A percentile compares a stretch with the other conserved stretches of the same genome.
Evolutionary conservation across 2,329 filamentous ascomycete genomes (phyloP).

Genomic region (Penicillium sp.): DNA sequence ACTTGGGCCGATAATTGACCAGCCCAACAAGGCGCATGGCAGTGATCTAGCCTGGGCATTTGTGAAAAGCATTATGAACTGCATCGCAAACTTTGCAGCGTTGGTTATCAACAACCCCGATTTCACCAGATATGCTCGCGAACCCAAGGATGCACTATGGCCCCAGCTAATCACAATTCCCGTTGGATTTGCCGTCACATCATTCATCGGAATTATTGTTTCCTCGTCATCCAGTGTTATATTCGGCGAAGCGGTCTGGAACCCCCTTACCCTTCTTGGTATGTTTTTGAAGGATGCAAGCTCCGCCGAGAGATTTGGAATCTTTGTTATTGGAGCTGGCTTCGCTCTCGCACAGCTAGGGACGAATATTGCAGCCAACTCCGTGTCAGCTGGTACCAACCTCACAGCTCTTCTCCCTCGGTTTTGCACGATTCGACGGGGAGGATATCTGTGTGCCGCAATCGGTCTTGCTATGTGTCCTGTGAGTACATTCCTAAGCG

Average conservation of each 20-base stretch:
- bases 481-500: slow-evolving; percentile 30
- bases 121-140: slow-evolving; percentile 17
- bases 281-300: slow-evolving; percentile 7
- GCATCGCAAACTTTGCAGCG: slow-evolving; percentile 15
- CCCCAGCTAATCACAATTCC: slow-evolving; percentile 13
- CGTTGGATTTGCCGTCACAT: slow-evolving; percentile 11
- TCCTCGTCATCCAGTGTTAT: slow-evolving; percentile 13
- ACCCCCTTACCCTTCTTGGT: slow-evolving; percentile 10
- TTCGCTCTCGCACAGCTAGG: slow-evolving; percentile 75
- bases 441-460: slow-evolving; percentile 74
- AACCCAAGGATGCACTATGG: slow-evolving; percentile 7
- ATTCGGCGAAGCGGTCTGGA: slow-evolving; percentile 11
- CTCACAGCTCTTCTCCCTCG: slow-evolving; percentile 74
- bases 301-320: slow-evolving; percentile 48
- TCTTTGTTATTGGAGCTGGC: slow-evolving; percentile 65
- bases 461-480: slow-evolving; percentile 80
- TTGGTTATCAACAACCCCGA: slow-evolving; percentile 21
- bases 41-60: slow-evolving; percentile 46
- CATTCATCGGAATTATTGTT: slow-evolving; percentile 14
- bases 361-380: slow-evolving; percentile 81
- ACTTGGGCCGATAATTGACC: slow-evolving; percentile 43
- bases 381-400: slow-evolving; percentile 73
- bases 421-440: slow-evolving; percentile 76
- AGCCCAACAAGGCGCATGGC: slow-evolving; percentile 45
- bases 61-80: slow-evolving; percentile 13